phyloP scores from a whole-genome alignment of 108 stramenopile genomes.

The Mediolabrus comicus region DNA sequence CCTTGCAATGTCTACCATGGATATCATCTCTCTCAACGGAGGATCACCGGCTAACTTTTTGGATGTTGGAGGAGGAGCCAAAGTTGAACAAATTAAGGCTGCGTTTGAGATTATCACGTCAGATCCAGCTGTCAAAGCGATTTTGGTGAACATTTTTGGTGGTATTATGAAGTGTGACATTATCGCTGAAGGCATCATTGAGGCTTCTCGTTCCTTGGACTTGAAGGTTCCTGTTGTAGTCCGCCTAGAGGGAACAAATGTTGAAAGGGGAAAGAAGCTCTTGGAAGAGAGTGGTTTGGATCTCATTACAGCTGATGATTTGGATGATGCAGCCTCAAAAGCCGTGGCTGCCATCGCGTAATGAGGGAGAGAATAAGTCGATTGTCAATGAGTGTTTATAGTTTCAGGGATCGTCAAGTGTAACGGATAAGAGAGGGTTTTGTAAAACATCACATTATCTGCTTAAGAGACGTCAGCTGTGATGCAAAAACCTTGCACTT shows the following conservation, averaged over 20 bases:
- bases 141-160: constrained; percentile 97
- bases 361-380: not conserved
- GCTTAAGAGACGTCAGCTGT: too few relatives aligned
- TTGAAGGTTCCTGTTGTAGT: constrained; percentile 87
- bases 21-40: constrained; percentile 93
- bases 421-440: too few relatives aligned
- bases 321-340: constrained; percentile 92
- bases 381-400: not conserved
- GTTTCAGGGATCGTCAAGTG: not conserved
- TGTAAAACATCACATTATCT: too few relatives aligned
- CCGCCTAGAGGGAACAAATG: constrained; percentile 94
- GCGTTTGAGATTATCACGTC: constrained; percentile 81
- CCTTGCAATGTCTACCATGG: constrained; percentile 96
- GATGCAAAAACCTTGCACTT: too few relatives aligned
- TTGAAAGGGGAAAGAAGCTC: constrained; percentile 82
- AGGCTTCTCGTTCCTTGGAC: constrained; percentile 82
- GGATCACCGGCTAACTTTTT: constrained; percentile 96
- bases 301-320: constrained; percentile 74
- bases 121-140: constrained; percentile 77
- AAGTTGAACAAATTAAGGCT: constrained; percentile 66
- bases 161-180: constrained; percentile 97
- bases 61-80: constrained; percentile 92
- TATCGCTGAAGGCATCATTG: constrained; percentile 89
- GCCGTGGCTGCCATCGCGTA: constrained; percentile 63
- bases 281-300: constrained; percentile 67